phyloP scores from a whole-genome alignment of 2,329 filamentous ascomycete species.

The Reticulascus tulasneorum region DNA sequence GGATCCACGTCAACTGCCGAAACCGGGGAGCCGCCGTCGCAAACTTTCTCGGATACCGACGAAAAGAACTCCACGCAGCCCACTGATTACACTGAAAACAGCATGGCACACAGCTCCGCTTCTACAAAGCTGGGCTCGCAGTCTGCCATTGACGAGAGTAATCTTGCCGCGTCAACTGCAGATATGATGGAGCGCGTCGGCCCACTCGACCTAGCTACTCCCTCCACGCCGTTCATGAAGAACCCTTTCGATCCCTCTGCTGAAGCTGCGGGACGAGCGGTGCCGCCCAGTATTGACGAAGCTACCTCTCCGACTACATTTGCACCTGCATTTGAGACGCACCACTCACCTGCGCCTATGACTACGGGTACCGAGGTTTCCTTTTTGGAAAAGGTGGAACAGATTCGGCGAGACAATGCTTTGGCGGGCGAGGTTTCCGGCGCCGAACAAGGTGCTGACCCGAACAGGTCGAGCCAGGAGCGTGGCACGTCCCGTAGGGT shows the following conservation, averaged over 20 bases:
- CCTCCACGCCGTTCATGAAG: conserved; percentile 25
- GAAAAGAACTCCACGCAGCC: conserved; percentile 40
- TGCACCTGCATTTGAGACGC: no score
- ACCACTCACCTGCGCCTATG: conserved; percentile 5
- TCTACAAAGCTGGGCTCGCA: conserved; percentile 11
- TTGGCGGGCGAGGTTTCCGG: conserved; percentile 25
- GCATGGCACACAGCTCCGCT: not conserved
- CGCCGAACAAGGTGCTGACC: conserved; percentile 15
- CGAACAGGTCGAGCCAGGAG: conserved; percentile 24
- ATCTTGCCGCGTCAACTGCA: conserved; percentile 25
- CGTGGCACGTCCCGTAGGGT: conserved; percentile 39
- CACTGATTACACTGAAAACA: conserved; percentile 32
- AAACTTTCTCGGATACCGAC: conserved; percentile 42
- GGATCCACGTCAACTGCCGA: conserved; percentile 55
- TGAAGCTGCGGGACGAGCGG: conserved; percentile 1
- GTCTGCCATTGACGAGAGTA: conserved; percentile 23
- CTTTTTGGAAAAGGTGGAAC: conserved; percentile 45
- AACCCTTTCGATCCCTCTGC: conserved; percentile 10
- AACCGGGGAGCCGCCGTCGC: conserved; percentile 41
- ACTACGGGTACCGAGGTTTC: conserved; percentile 16
- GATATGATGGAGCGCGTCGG: conserved; percentile 42
- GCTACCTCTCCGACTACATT: conserved; percentile 1
- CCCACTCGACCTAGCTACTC: conserved; percentile 45
- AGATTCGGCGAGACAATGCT: conserved; percentile 47
- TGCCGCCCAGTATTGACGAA: not conserved